Base-by-base conservation (phyloP, 2,329 filamentous ascomycete species). In the Colletotrichum phormii region DNA sequence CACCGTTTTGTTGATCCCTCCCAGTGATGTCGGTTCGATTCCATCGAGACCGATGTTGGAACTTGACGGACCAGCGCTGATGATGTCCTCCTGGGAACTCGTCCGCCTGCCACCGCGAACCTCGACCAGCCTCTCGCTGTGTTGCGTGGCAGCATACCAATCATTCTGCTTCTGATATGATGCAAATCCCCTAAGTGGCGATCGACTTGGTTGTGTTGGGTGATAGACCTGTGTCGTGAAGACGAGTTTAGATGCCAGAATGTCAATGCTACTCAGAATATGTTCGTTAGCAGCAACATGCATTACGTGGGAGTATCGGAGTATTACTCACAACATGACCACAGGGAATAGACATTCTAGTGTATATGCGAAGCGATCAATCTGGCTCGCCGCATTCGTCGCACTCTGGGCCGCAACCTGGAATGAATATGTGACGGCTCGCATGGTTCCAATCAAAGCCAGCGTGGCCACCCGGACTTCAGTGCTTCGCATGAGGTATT, bases 341-440 rank as follows among this genome's bases (percentile, higher is more conserved):
- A 84, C 78, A 0, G 84, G 84, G 53, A 85, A 85, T 9, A 84
- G 71, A 67, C 84, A 85, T 63, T 85, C 83, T 55, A 85, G 70
- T 1, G 82, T 81, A 58, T 85, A 85, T 1, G 81, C 81, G 57
- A 85, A 85, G 0, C 84, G 80, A 60, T 85, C 84, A 0, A 85
- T 63, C 59, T 85, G 82, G 5, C 81, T 79, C 0, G 83, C 81
- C 0, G 79, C 66, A 29, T 80, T 78, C 0, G 81, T 82, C 0
- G 83, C 84, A 24, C 78, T 80, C 63, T 84, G 82, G 1, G 81
- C 77, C 0, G 79, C 75, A 2, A 75, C 77, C 53, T 84, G 83
- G 60, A 83, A 85, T 0, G 81, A 83, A 51, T 84, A 84, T 1
- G 83, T 85, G 15, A 84, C 75, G 4, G 83, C 81, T n/a, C 84